A percentile compares a stretch with the other conserved stretches of the same genome.
These are phyloP conservation scores for Monosporascus sp. DNA, from an alignment of 2,329 filamentous ascomycete species.

Conservation along the genomic window DNA sequence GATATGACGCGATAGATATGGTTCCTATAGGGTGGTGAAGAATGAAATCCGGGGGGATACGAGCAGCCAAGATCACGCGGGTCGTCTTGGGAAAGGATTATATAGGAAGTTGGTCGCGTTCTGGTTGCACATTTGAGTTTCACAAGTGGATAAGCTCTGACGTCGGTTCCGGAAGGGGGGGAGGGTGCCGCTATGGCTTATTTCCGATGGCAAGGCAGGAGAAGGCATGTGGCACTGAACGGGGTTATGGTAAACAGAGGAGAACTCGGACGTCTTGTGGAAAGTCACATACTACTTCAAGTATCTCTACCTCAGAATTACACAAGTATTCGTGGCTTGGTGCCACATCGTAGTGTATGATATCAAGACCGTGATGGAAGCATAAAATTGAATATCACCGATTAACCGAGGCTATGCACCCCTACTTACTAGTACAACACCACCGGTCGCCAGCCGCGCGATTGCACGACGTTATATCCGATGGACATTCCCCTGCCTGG, in stretches of 20 bases:
- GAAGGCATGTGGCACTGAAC: not conserved
- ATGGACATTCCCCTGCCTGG: not conserved
- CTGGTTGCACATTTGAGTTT: not conserved
- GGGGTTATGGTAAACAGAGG: not conserved
- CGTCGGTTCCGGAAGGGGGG: not conserved
- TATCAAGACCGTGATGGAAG: no score
- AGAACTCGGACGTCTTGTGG: no score
- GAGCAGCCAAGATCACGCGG: slow-evolving; percentile 4
- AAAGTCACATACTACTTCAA: no score
- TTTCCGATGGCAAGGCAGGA: not conserved
- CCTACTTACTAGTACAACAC: not conserved
- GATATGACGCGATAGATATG: slow-evolving; percentile 5
- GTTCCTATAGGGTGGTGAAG: slow-evolving; percentile 3
- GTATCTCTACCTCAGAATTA: not conserved
- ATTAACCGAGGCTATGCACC: not conserved
- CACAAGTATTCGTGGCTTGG: not conserved
- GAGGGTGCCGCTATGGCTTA: not conserved
- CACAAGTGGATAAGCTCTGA: not conserved
- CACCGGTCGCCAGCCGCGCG: not conserved
- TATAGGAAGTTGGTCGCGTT: slow-evolving; percentile 7
- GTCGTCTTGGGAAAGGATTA: slow-evolving; percentile 5
- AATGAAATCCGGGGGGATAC: slow-evolving; percentile 9
- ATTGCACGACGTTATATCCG: not conserved
- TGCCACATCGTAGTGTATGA: no score
- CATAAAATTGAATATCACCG: no score